Evolutionary conservation across 352 stramenopile species (phyloP), one percentile per base, ranked within the genome.

Genomic region (Globisporangium polare): DNA sequence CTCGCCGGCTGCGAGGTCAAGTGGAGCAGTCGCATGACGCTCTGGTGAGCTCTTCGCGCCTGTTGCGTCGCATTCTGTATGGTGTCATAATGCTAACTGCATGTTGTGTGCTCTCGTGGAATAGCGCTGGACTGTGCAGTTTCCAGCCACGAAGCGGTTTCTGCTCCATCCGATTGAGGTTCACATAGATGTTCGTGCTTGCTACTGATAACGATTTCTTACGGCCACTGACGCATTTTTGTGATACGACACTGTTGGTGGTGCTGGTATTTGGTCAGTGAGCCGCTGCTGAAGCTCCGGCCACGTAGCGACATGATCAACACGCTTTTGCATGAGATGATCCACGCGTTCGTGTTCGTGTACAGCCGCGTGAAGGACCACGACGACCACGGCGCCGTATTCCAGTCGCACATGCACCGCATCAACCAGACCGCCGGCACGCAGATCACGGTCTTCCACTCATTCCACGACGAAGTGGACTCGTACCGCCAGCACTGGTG

Each of bases 241-340:
- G 20, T 35, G 3, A 54, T 41, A 17, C 17, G 7, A 33, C 29
- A 33, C 29, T 24, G 20, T 18, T 41, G 17, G 15, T 24, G 3
- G 15, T 31, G 24, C 18, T 41, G 17, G 39, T 58, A 8, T 20
- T 33, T 60, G 10, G 13, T 18, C 15, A 94, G 83, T 69, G 82
- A 94, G 58, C 84, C 89, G 29, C 62, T 96, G 46, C 76, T 96
- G 3, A 87, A 88, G 62, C 80, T 95, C 54, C 84, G 87, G 7
- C 84, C 85, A 29, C 78, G 87, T 1, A 81, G 81, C 41, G 89
- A 97, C 60, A 71, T 93, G 55, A 75, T 97, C 54, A 96, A 97
- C 57, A 96, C 89, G 46, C 69, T 96, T 26, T 58, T 97, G 83
- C 89, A 97, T 60, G 89, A 97, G 62, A 96, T 96, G 87, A 94